Conservation (phyloP, 805 yeast genomes). For the Ogataea trehaloabstinens region DNA sequence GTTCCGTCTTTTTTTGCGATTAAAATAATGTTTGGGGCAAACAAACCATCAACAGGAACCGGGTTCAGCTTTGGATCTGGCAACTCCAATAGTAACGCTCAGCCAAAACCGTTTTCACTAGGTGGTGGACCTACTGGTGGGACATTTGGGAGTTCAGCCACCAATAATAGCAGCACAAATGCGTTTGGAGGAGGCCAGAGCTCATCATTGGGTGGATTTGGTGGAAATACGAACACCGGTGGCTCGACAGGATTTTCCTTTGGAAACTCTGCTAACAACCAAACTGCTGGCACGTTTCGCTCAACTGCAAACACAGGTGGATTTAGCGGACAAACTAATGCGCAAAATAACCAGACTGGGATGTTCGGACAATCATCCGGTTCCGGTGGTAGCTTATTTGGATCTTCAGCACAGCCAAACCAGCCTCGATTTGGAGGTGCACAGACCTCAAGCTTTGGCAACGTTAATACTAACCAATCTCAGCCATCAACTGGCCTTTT, state of each 20-base stretch:
- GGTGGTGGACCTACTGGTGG: conserved; percentile 3
- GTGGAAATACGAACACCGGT: background rate
- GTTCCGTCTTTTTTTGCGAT: too few relatives aligned
- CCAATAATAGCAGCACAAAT: too few relatives aligned
- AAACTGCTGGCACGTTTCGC: too few relatives aligned
- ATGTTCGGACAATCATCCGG: too few relatives aligned
- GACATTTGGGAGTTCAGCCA: background rate
- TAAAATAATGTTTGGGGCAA: background rate
- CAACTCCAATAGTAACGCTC: conserved; percentile 1
- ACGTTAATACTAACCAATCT: conserved; percentile 6
- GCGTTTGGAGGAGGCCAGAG: background rate
- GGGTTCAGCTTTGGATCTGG: conserved; percentile 5
- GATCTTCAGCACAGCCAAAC: conserved; percentile 7
- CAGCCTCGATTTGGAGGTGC: conserved; percentile 27
- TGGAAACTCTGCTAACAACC: too few relatives aligned
- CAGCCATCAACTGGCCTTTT: background rate
- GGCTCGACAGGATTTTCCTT: too few relatives aligned
- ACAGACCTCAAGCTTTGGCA: too few relatives aligned
- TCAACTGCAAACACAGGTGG: too few relatives aligned
- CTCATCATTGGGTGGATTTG: conserved; percentile 2
- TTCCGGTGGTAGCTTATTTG: too few relatives aligned
- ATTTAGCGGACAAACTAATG: too few relatives aligned
- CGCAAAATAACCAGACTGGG: too few relatives aligned
- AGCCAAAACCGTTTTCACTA: background rate
- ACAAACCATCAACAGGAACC: background rate